Percentiles rank a stretch among this genome's conserved stretches.
phyloP scores from a whole-genome alignment of 2,329 filamentous ascomycete species.

The Penicillium sp. region DNA sequence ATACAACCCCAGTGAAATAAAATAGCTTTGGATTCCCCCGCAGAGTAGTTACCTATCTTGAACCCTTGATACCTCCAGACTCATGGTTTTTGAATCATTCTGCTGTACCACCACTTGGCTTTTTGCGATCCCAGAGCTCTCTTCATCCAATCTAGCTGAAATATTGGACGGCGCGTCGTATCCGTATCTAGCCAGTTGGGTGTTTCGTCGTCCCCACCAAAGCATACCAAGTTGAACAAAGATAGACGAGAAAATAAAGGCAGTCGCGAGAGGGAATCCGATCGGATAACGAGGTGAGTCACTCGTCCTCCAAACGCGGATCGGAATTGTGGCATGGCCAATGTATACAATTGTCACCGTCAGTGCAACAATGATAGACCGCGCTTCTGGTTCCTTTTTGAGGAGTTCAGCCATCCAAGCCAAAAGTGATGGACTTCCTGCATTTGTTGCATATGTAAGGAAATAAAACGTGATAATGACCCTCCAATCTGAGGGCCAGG shows the following conservation, averaged over 20 bases:
- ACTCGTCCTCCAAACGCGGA: constrained; percentile 19
- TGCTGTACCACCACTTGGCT: neutral
- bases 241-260: constrained; percentile 12
- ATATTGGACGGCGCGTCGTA: neutral
- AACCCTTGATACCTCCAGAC: neutral
- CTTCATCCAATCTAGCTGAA: neutral
- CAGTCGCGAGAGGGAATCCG: constrained; percentile 21
- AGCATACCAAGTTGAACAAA: constrained; percentile 9
- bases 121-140: too few relatives aligned
- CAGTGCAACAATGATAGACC: constrained; percentile 19
- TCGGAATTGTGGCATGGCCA: constrained; percentile 23
- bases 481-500: constrained; percentile 8
- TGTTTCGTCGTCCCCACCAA: constrained; percentile 7
- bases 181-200: neutral
- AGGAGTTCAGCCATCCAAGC: constrained; percentile 21
- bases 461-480: constrained; percentile 22
- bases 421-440: constrained; percentile 15
- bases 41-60: too few relatives aligned
- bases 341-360: constrained; percentile 23
- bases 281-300: constrained; percentile 22
- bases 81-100: neutral
- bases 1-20: too few relatives aligned
- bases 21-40: too few relatives aligned
- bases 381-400: constrained; percentile 19
- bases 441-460: constrained; percentile 21